phyloP scores from a whole-genome alignment of 345 rosid genomes.

The Eutrema heterophyllum region DNA sequence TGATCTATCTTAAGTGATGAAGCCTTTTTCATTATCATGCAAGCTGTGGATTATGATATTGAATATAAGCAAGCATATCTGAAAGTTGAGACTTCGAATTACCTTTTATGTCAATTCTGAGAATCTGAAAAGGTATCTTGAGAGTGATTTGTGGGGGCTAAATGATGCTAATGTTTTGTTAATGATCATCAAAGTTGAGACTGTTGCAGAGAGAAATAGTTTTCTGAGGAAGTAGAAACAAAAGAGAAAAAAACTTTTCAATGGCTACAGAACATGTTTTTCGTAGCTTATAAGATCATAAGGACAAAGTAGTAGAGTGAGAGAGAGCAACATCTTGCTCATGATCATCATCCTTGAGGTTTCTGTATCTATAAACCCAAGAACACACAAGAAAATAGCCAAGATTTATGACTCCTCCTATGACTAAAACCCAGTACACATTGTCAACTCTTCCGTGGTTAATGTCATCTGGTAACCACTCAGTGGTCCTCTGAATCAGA shows the following conservation, averaged over 20 bases:
- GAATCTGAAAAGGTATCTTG: no score
- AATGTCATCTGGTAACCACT: constrained; percentile 50
- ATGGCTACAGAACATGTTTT: no score
- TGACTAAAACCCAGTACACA: constrained; percentile 43
- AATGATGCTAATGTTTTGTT: no score
- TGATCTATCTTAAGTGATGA: no score
- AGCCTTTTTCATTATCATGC: no score
- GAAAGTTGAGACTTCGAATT: no score
- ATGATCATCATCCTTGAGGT: not conserved
- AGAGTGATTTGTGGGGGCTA: not conserved
- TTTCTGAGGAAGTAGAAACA: no score
- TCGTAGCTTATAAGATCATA: not conserved
- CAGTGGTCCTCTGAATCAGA: constrained; percentile 33
- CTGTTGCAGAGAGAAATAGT: not conserved
- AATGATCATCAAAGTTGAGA: not conserved
- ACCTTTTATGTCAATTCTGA: no score
- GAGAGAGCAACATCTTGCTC: not conserved
- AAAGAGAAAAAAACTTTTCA: not conserved
- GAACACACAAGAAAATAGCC: constrained; percentile 44
- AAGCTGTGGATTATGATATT: no score
- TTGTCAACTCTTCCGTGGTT: constrained; percentile 48
- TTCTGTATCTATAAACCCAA: constrained; percentile 31
- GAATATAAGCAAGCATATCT: no score
- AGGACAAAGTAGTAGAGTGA: not conserved
- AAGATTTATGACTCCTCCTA: constrained; percentile 39